Base-by-base conservation (phyloP, 192 early-diverging fungal genomes). In the Umbelopsis sp. region DNA sequence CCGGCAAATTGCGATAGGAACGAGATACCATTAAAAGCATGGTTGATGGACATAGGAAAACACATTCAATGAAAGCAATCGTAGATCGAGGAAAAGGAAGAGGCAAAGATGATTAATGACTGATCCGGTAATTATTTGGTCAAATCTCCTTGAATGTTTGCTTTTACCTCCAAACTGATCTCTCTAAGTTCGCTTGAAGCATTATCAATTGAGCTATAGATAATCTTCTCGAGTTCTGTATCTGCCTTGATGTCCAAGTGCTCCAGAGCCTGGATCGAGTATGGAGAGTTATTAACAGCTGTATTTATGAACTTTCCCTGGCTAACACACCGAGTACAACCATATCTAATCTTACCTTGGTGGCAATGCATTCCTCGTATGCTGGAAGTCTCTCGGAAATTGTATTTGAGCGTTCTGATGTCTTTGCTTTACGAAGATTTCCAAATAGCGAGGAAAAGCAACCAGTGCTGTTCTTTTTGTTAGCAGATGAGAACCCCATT, bases 331-430 rank as follows among this genome's bases (percentile, higher is more conserved):
- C 32, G 26, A 62, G 10, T 29, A 20, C 8, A 32, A 12, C 14
- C 8, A 36, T 62, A 4, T 20, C 29, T 22, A 53, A 22, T 25
- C 26, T 62, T 31, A 62, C 56, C 29, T 62, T 62, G 56, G 56
- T 47, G 29, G 69, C 21, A 49, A 78, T 68, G 26, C 75, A 72
- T 17, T 78, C 77, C 62, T 78, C 72, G 66, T 78, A 78, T 24
- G 72, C 62, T 21, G 77, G 72, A n/a, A 78, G 41, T 32, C 54
- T 62, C 17, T 71, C 65, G 43, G 56, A 7, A 20, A 26, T 4
- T n/a, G 26, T 20, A 22, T 34, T 20, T 20, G 32, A 7, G 16
- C 34, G 56, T 12, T 62, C 26, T 17, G 31, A 20, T 12, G 24
- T 62, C 6, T 34, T 36, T 11, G 24, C 26, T 20, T 62, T 62